Evolutionary conservation across 2,329 filamentous ascomycete species (phyloP).

Genomic region (Madurella mycetomatis): DNA sequence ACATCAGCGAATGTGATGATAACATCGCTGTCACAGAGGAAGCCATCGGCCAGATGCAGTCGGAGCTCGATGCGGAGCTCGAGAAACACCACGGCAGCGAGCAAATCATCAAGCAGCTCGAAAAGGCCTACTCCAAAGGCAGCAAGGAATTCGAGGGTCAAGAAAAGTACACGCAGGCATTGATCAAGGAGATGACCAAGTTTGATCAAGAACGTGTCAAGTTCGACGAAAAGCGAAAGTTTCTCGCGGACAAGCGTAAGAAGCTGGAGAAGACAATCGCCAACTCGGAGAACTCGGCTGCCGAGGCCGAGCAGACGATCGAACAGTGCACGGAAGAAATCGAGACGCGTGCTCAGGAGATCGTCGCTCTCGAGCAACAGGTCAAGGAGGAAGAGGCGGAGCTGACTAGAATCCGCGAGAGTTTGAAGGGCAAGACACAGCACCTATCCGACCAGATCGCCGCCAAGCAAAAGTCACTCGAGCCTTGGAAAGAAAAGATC

Average conservation of each 20-base stretch:
- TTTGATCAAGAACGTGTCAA: conserved; percentile 97
- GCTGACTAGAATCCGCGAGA: conserved; percentile 76
- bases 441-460: conserved; percentile 90
- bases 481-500: conserved; percentile 96
- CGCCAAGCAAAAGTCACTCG: conserved; percentile 84
- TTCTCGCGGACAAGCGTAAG: conserved; percentile 83
- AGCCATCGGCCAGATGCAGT: conserved; percentile 84
- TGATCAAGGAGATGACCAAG: conserved; percentile 83
- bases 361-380: conserved; percentile 68
- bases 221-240: conserved; percentile 96
- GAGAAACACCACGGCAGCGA: conserved; percentile 89
- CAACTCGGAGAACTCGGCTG: conserved; percentile 67
- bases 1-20: conserved; percentile 80
- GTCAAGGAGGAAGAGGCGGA: conserved; percentile 78
- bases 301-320: conserved; percentile 72
- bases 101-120: conserved; percentile 81
- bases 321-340: conserved; percentile 76
- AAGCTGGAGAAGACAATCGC: conserved; percentile 87
- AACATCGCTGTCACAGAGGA: conserved; percentile 87
- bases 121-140: conserved; percentile 79
- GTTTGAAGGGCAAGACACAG: conserved; percentile 92
- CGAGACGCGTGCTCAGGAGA: conserved; percentile 68
- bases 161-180: conserved; percentile 73
- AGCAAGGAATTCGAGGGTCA: conserved; percentile 76
- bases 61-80: conserved; percentile 78